These are phyloP conservation scores for Phytopythium litorale DNA, from an alignment of 352 stramenopile species.

Conservation along the genomic window DNA sequence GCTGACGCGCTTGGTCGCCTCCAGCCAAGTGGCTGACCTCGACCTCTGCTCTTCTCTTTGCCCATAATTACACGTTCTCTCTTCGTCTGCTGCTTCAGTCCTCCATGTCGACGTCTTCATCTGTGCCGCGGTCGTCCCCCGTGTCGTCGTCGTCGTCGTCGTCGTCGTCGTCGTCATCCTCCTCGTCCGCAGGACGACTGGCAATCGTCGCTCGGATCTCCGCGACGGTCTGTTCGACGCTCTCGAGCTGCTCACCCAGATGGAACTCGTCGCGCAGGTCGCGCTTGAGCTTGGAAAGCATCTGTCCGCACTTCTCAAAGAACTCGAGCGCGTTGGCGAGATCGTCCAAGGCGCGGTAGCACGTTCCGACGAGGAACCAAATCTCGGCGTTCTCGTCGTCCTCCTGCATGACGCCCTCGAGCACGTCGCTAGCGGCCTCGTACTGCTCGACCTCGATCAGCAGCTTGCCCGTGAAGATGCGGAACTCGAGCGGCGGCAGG, in stretches of 20 bases:
- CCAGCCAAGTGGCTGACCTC: not conserved
- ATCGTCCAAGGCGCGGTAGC: conserved; percentile 85
- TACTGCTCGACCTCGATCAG: conserved; percentile 86
- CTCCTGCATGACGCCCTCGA: conserved; percentile 87
- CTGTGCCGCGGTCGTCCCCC: conserved; percentile 30
- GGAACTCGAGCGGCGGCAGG: conserved; percentile 82
- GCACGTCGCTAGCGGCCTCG: conserved; percentile 73
- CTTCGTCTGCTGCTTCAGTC: conserved; percentile 29
- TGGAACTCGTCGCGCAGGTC: conserved; percentile 70
- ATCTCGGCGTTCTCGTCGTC: conserved; percentile 89
- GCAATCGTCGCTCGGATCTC: conserved; percentile 54
- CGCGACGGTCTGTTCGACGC: conserved; percentile 57
- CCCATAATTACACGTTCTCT: conserved; percentile 16
- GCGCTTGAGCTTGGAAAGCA: conserved; percentile 82
- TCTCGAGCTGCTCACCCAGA: conserved; percentile 75
- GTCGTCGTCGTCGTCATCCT: conserved; percentile 46
- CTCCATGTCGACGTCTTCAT: conserved; percentile 82
- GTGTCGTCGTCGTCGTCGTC: conserved; percentile 40
- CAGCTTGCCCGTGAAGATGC: conserved; percentile 75
- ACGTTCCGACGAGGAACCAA: conserved; percentile 87
- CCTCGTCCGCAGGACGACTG: conserved; percentile 46
- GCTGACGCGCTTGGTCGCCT: not conserved
- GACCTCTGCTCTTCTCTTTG: conserved; percentile 4
- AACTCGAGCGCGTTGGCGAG: conserved; percentile 80
- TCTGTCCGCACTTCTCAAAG: conserved; percentile 72